Percentiles rank a stretch among this genome's conserved stretches.
Conservation (phyloP, 768 basidiomycete species). For the Leccinum subgranulosum region DNA sequence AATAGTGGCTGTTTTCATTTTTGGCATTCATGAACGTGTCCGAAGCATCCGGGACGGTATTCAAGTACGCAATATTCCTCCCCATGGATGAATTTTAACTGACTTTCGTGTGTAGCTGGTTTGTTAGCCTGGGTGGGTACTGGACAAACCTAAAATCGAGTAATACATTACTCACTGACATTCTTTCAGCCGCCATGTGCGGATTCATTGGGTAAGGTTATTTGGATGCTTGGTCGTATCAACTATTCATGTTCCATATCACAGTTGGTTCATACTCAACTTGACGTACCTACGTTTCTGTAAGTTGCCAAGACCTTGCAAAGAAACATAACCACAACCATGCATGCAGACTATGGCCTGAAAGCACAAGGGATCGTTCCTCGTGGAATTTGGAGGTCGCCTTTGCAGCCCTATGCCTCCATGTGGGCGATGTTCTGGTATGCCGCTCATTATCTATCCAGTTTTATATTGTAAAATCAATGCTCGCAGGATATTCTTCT, state of each 20-base stretch:
- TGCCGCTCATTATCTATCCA: slow-evolving; percentile 28
- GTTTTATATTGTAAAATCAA: not conserved
- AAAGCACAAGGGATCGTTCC: slow-evolving; percentile 49
- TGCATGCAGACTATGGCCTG: slow-evolving; percentile 12
- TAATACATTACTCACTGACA: not conserved
- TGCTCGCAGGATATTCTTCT: slow-evolving; percentile 34
- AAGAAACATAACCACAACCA: slow-evolving; percentile 32
- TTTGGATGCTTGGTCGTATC: slow-evolving; percentile 31
- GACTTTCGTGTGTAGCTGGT: slow-evolving; percentile 46
- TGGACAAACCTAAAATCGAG: not conserved
- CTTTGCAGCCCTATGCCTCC: slow-evolving; percentile 62
- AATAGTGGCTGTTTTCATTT: slow-evolving; percentile 39
- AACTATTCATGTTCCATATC: slow-evolving; percentile 46
- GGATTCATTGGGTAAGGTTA: slow-evolving; percentile 49
- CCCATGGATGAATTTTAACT: slow-evolving; percentile 17
- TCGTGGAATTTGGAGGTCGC: slow-evolving; percentile 57
- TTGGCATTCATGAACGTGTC: slow-evolving; percentile 66
- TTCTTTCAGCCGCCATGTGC: slow-evolving; percentile 45
- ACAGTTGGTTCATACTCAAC: slow-evolving; percentile 63
- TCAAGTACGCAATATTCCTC: slow-evolving; percentile 16
- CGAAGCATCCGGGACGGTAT: slow-evolving; percentile 43
- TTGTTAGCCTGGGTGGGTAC: slow-evolving; percentile 54
- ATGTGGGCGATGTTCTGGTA: slow-evolving; percentile 73
- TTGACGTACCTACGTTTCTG: slow-evolving; percentile 72
- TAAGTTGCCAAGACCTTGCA: slow-evolving; percentile 30